Evolutionary conservation across 208 protist species (phyloP).

Genomic region (Leishmania martiniquensis): DNA sequence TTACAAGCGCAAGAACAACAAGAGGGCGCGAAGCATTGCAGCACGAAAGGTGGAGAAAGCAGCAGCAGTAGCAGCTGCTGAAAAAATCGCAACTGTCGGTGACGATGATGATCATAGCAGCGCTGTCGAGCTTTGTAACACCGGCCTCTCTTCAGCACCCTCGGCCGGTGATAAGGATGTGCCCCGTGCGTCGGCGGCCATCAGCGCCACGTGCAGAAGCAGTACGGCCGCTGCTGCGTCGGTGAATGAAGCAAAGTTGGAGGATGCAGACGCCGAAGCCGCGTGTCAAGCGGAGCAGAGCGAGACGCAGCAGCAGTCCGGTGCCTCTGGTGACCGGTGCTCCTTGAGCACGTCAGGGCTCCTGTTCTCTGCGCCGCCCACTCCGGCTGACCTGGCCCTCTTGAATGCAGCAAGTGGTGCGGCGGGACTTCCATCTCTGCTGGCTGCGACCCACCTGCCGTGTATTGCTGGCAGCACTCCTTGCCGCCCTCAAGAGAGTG

Average conservation of each 20-base stretch:
- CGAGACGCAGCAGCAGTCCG: neutral
- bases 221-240: neutral
- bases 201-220: neutral
- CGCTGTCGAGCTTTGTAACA: neutral
- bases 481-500: neutral
- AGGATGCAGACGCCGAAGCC: neutral
- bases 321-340: neutral
- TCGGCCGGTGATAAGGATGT: neutral
- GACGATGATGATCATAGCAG: neutral
- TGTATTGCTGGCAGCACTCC: neutral
- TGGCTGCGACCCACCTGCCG: conserved; percentile 4
- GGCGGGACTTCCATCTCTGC: neutral
- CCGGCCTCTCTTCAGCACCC: neutral
- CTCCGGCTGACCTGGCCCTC: neutral
- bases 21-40: conserved; percentile 20
- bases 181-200: neutral
- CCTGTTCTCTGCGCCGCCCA: conserved; percentile 3
- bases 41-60: conserved; percentile 15
- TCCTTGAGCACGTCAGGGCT: neutral
- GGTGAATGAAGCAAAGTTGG: neutral
- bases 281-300: neutral
- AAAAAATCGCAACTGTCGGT: neutral
- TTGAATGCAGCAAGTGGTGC: neutral
- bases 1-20: conserved; percentile 32
- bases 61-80: neutral